phyloP scores from a whole-genome alignment of 2,329 filamentous ascomycete genomes.

The Penicillium concentricum region DNA sequence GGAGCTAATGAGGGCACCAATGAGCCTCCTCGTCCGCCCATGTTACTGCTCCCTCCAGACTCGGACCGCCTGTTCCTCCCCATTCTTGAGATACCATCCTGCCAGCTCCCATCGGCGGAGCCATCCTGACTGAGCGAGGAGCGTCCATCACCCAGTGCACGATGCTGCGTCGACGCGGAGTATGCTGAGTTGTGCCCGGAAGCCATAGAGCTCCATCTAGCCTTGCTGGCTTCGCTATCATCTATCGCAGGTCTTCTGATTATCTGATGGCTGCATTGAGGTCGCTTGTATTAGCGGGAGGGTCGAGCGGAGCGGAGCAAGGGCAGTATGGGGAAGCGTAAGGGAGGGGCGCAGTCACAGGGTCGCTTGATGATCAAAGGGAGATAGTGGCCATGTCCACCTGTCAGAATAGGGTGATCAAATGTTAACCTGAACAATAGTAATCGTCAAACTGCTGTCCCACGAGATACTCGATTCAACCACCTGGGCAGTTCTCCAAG shows the following conservation, averaged over 20 bases:
- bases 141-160: constrained; percentile 37
- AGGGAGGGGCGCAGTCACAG: constrained; percentile 25
- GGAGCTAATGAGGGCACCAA: constrained; percentile 33
- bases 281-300: constrained; percentile 11
- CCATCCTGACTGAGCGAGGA: constrained; percentile 41
- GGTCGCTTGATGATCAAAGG: constrained; percentile 15
- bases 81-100: constrained; percentile 32
- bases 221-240: constrained; percentile 35
- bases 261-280: constrained; percentile 34
- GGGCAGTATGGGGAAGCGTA: constrained; percentile 24
- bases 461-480: constrained; percentile 1
- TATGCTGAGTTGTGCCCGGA: constrained; percentile 44
- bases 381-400: background rate
- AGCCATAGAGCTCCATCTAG: constrained; percentile 49
- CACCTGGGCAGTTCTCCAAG: background rate
- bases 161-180: constrained; percentile 44
- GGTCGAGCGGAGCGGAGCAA: constrained; percentile 24
- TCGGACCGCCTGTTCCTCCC: constrained; percentile 51
- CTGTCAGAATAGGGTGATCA: constrained; percentile 1
- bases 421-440: background rate
- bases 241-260: constrained; percentile 30
- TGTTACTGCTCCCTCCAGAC: constrained; percentile 59
- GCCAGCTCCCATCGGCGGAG: constrained; percentile 41
- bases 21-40: constrained; percentile 58
- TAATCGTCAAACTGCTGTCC: constrained; percentile 4